phyloP scores from a whole-genome alignment of 129 eudicot species.

The Kitagawia praeruptora region DNA sequence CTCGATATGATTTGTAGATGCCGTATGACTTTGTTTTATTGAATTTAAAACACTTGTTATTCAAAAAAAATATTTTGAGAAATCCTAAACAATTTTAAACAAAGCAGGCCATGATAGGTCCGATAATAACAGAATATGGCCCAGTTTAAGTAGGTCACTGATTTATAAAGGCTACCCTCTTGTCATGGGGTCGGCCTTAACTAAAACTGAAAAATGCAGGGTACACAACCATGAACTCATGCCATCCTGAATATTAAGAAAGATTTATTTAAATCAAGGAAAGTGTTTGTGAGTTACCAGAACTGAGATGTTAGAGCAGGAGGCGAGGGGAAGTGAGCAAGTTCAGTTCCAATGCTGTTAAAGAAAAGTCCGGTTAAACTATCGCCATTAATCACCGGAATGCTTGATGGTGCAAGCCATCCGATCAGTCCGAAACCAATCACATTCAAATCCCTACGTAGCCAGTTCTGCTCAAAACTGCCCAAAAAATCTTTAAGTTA shows the following conservation, averaged over 20 bases:
- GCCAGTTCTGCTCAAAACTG: conserved; percentile 81
- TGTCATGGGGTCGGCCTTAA: too few species aligned
- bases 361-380: conserved; percentile 79
- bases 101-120: too few species aligned
- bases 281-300: conserved; percentile 32
- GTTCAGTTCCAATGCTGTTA: conserved; percentile 80
- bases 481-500: not conserved
- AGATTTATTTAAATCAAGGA: not conserved
- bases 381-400: conserved; percentile 72
- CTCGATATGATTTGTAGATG: too few species aligned
- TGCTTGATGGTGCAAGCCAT: conserved; percentile 92
- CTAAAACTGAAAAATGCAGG: too few species aligned
- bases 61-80: too few species aligned
- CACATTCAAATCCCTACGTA: conserved; percentile 80
- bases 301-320: conserved; percentile 87
- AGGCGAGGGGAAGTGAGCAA: conserved; percentile 89
- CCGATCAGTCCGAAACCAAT: conserved; percentile 95
- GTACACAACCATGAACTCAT: not conserved
- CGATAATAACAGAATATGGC: too few species aligned
- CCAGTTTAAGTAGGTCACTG: too few species aligned
- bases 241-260: not conserved
- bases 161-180: too few species aligned
- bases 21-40: too few species aligned
- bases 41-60: too few species aligned
- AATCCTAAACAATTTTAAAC: too few species aligned